Conservation (phyloP, 805 yeast genomes). For the Isabelozyma pseudorhagii region DNA sequence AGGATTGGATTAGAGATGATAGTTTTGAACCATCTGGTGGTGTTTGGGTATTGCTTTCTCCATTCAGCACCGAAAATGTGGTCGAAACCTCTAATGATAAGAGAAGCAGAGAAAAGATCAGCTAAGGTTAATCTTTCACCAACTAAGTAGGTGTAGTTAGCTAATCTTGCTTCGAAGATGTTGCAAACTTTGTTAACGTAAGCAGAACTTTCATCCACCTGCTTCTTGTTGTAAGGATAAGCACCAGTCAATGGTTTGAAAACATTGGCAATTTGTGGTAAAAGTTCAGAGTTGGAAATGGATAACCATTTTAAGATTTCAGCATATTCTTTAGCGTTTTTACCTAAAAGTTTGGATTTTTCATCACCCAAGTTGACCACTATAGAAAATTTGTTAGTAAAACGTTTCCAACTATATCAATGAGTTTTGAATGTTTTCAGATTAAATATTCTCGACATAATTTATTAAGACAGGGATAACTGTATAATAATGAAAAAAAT, state of each 20-base stretch:
- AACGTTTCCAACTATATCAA: neutral
- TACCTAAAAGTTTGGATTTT: slow-evolving; percentile 57
- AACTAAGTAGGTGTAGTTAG: slow-evolving; percentile 62
- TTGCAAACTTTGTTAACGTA: slow-evolving; percentile 36
- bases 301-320: slow-evolving; percentile 75
- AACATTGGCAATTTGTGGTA: slow-evolving; percentile 44
- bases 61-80: slow-evolving; percentile 61
- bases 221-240: slow-evolving; percentile 75
- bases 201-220: slow-evolving; percentile 45
- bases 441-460: slow-evolving; percentile 62
- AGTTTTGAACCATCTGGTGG: slow-evolving; percentile 72
- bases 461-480: slow-evolving; percentile 86
- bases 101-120: slow-evolving; percentile 55
- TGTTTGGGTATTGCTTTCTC: slow-evolving; percentile 60
- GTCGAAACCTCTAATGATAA: slow-evolving; percentile 53
- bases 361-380: slow-evolving; percentile 47
- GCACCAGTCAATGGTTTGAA: slow-evolving; percentile 63
- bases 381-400: slow-evolving; percentile 21
- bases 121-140: slow-evolving; percentile 58
- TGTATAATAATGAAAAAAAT: slow-evolving; percentile 48
- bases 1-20: slow-evolving; percentile 44
- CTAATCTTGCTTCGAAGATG: slow-evolving; percentile 55
- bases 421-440: slow-evolving; percentile 36
- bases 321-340: slow-evolving; percentile 60
- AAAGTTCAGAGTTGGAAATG: slow-evolving; percentile 65